Conservation (phyloP, 1,139 yeast genomes). For the Chernovozyma sophiae-reginae region DNA sequence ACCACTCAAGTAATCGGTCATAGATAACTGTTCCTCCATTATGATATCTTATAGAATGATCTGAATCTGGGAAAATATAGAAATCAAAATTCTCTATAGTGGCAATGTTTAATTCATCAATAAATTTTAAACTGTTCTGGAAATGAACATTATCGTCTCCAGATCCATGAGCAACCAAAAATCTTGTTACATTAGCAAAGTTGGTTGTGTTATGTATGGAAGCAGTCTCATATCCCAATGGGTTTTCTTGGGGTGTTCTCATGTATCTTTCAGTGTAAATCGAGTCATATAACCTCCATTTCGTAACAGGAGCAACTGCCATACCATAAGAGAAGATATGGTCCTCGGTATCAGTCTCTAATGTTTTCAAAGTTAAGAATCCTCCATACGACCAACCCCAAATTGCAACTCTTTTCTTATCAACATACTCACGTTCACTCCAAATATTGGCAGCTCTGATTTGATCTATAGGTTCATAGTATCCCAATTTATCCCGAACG, state of each 20-base stretch:
- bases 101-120: constrained; percentile 57
- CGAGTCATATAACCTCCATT: constrained; percentile 73
- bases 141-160: constrained; percentile 84
- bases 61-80: constrained; percentile 76
- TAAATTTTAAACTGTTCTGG: constrained; percentile 62
- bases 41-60: constrained; percentile 67
- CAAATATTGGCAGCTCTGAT: constrained; percentile 63
- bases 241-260: constrained; percentile 64
- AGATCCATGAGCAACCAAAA: constrained; percentile 71
- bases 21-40: constrained; percentile 65
- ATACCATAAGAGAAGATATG: constrained; percentile 66
- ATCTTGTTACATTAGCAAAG: constrained; percentile 51
- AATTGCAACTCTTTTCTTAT: constrained; percentile 55
- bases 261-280: constrained; percentile 76
- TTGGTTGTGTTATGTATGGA: constrained; percentile 48
- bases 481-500: constrained; percentile 64
- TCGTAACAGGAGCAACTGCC: constrained; percentile 79
- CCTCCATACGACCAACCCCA: constrained; percentile 93
- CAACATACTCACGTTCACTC: constrained; percentile 53
- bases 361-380: constrained; percentile 66
- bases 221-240: constrained; percentile 51
- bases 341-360: constrained; percentile 60
- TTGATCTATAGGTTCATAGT: constrained; percentile 68
- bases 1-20: constrained; percentile 61
- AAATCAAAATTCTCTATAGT: constrained; percentile 67